phyloP scores from a whole-genome alignment of 148 eudicot genomes.

The Cornus kousa region DNA sequence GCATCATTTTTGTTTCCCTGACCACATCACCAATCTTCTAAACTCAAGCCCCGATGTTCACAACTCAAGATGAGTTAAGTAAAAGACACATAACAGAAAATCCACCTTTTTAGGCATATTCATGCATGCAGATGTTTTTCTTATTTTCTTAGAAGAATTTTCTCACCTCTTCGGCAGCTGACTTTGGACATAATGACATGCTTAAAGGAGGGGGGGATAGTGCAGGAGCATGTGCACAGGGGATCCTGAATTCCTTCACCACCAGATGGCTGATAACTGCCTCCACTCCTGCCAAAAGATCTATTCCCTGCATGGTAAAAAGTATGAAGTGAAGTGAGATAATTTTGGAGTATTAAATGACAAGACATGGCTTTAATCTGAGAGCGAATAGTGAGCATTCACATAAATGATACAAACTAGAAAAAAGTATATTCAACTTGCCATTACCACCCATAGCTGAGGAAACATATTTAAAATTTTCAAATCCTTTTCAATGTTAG shows the following conservation, averaged over 20 bases:
- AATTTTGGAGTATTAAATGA: background rate
- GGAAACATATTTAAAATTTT: background rate
- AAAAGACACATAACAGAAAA: background rate
- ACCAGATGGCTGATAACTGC: slow-evolving; percentile 88
- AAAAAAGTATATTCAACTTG: background rate
- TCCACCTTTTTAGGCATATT: background rate
- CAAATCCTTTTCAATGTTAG: background rate
- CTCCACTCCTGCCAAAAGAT: slow-evolving; percentile 91
- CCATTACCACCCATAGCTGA: background rate
- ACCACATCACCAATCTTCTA: background rate
- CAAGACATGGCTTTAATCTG: background rate
- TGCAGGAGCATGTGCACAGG: slow-evolving; percentile 99
- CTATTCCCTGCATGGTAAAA: slow-evolving; percentile 61
- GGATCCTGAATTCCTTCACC: slow-evolving; percentile 81
- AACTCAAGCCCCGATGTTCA: background rate
- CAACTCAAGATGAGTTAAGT: background rate
- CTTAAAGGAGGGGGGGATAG: slow-evolving; percentile 55
- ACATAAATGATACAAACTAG: background rate
- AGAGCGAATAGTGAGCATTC: background rate
- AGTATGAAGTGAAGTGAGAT: slow-evolving; percentile 4
- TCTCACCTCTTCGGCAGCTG: slow-evolving; percentile 96
- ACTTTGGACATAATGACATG: slow-evolving; percentile 66
- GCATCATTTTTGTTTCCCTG: background rate
- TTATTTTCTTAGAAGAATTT: slow-evolving; percentile 1
- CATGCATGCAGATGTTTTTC: background rate